Evolutionary conservation across 108 stramenopile species (phyloP), one percentile per base, ranked within the genome.

Genomic region (Mediolabrus comicus): DNA sequence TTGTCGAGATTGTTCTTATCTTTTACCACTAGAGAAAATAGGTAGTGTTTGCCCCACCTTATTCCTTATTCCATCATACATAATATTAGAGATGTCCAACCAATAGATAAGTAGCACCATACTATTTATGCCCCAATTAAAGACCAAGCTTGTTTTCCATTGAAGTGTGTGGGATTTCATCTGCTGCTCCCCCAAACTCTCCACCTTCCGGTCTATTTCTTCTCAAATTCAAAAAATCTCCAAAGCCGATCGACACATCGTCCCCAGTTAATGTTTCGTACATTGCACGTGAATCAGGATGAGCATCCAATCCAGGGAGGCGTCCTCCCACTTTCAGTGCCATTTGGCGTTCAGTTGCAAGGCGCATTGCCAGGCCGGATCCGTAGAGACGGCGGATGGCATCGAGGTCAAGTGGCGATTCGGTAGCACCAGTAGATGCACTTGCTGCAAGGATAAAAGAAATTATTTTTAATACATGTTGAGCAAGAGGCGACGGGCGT

Each of bases 141-240:
- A 94, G 84, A 28, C 92, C 85, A 68, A 94, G 79, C 53, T 87
- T 81, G 32, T 77, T 73, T 69, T 91, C 92, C 92, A 91, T 91
- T 7, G 75, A 72, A 59, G 56, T 59, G 62, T 91, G 92, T 26
- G 83, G 85, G 62, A 82, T 72, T 29, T 64, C 75, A 54, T 60
- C 60, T 25, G n/a, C 59, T 33, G 17, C 41, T 27, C 59, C 49
- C 22, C 49, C 70, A 46, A 69, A 60, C 30, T 34, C 62, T 59
- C 73, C 73, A 13, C 68, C 79, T 62, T 80, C 84, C 2, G 92
- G 84, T 55, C 75, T 71, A 64, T 89, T 75, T 58, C 77, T 78
- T 31, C 70, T 83, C 62, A 84, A 62, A 49, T 83, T 79, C 73
- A 94, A 75, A 53, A 74, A 85, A 60, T 94, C 93, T 16, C 81